Evolutionary conservation across 2,329 filamentous ascomycete genomes (phyloP), one percentile per base, ranked within the genome.

Genomic region (Diaporthe citri): DNA sequence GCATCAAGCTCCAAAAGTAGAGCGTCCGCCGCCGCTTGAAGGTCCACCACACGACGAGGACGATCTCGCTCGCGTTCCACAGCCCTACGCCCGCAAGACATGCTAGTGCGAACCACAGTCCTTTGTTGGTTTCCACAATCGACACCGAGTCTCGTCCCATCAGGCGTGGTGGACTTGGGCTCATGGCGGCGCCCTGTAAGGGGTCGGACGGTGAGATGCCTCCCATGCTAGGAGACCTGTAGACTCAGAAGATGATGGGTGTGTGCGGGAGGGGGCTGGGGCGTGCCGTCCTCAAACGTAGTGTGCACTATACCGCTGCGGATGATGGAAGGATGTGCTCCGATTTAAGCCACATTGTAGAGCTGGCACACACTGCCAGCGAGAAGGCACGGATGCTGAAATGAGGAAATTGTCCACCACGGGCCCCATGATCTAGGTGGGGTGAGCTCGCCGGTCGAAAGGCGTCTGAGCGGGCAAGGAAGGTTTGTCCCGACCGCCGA

Each of bases 61-160:
- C 15, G n/a, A 62, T 74, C 73, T 74, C 73, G 73, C 66, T 25
- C 6, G 73, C 36, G 9, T 66, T 72, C 73, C 73, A 74, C 13
- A 74, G 66, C 20, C 43, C 59, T 31, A 74, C 64, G 46, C 73
- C 73, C 7, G 70, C 55, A 15, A 74, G 57, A 17, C 73, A 71
- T 20, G 56, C 36, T 48, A 74, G 6, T 34, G 43, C 28, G 39
- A 74, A 74, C 25, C 56, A 62, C 34, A 74, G 57, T 9, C 56
- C 36, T 55, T 5, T 69, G 34, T 22, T 22, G 15, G 55, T 12
- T 31, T 69, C 48, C 48, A 69, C 64, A 3, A 69, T 7, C 13
- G 64, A 39, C 8, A 39, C 48, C 4, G 64, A 28, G 48, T 69
- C 64, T 28, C 64, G 64, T 13, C 48, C 15, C 13, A 28, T 7